Evolutionary conservation across 495 filamentous ascomycete species (phyloP).

Genomic region (Patellaria atrata): DNA sequence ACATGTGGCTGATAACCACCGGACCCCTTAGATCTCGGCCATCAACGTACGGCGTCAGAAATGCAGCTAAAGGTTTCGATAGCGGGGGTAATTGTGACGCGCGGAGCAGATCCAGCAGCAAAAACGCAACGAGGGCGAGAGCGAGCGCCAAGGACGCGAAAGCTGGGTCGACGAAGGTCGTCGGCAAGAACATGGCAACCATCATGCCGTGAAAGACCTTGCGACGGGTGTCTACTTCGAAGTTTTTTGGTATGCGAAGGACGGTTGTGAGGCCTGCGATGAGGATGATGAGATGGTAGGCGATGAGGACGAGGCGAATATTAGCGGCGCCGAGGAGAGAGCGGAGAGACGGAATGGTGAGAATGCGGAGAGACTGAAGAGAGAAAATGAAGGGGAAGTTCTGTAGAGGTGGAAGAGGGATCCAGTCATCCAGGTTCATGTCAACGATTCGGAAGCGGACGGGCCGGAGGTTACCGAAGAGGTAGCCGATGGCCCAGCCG

Average conservation of each 20-base stretch:
- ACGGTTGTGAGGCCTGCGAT: constrained; percentile 57
- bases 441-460: constrained; percentile 45
- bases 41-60: constrained; percentile 87
- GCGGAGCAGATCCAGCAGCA: constrained; percentile 76
- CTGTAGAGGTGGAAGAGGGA: constrained; percentile 48
- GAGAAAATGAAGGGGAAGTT: too few relatives aligned
- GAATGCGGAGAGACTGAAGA: too few relatives aligned
- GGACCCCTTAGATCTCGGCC: constrained; percentile 85
- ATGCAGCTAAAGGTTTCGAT: constrained; percentile 63
- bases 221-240: constrained; percentile 87
- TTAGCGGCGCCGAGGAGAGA: constrained; percentile 52
- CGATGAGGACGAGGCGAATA: constrained; percentile 60
- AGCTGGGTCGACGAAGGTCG: constrained; percentile 68
- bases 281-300: constrained; percentile 58
- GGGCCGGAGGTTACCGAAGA: constrained; percentile 59
- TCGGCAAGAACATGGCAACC: constrained; percentile 84
- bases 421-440: constrained; percentile 57
- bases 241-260: constrained; percentile 40
- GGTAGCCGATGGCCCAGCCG: constrained; percentile 81
- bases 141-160: constrained; percentile 66
- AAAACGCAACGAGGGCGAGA: constrained; percentile 63
- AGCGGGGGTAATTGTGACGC: constrained; percentile 84
- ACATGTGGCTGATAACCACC: constrained; percentile 90
- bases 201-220: constrained; percentile 99
- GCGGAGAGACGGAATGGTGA: too few relatives aligned